Evolutionary conservation across 228 moss, liverwort and hornwort genomes (phyloP).

Genomic region (Sphagnum fallax): DNA sequence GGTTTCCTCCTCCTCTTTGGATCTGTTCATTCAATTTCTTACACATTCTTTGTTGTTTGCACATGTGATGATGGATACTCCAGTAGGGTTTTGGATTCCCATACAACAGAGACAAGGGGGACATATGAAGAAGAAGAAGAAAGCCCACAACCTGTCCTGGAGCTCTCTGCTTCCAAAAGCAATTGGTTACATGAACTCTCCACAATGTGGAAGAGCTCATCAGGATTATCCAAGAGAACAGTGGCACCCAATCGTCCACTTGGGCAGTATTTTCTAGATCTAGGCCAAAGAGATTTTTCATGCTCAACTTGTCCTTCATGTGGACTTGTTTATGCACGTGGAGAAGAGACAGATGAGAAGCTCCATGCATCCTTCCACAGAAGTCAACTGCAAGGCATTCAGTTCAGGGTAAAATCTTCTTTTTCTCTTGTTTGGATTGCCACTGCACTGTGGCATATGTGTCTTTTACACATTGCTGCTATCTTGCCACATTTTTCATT

Average conservation of each 20-base stretch:
- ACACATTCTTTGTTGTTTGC: background rate
- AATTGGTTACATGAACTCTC: conserved; percentile 7
- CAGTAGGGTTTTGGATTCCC: too few species aligned
- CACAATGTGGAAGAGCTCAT: conserved; percentile 6
- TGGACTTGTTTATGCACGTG: conserved; percentile 79
- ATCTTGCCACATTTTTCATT: too few species aligned
- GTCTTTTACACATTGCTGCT: too few species aligned
- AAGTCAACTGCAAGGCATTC: conserved; percentile 58
- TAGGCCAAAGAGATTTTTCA: conserved; percentile 86
- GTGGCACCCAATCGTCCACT: conserved; percentile 32
- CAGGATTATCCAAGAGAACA: conserved; percentile 24
- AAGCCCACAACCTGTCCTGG: too few species aligned
- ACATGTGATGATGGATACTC: background rate
- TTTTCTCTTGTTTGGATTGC: background rate
- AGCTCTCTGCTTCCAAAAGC: background rate
- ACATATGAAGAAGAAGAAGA: background rate
- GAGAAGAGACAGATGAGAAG: conserved; percentile 78
- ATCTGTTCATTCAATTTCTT: background rate
- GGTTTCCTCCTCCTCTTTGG: background rate
- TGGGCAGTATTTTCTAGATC: conserved; percentile 89
- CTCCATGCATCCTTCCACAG: conserved; percentile 71
- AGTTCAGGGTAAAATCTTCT: conserved; percentile 49
- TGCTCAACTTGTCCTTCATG: conserved; percentile 69
- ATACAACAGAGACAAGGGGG: background rate
- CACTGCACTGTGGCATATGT: too few species aligned